Evolutionary conservation across 306 rosid genomes (phyloP).

Genomic region (Carpinus viminea): DNA sequence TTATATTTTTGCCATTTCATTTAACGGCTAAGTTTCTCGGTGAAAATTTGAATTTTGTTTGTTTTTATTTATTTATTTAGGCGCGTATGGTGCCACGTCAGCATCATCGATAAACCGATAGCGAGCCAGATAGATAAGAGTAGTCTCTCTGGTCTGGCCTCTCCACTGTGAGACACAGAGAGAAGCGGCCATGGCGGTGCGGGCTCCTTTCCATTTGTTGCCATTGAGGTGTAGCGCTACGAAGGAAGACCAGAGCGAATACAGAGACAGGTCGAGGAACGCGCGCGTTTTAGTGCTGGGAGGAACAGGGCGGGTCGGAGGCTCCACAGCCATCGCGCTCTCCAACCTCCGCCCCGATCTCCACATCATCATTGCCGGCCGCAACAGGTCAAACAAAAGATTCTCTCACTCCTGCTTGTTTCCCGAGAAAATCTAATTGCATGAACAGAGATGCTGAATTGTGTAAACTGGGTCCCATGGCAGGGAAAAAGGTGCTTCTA

Average conservation of each 20-base stretch:
- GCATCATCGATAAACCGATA: neutral
- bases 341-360: conserved; percentile 74
- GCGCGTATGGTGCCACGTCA: conserved; percentile 29
- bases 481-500: conserved; percentile 72
- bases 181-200: conserved; percentile 32
- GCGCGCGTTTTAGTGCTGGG: conserved; percentile 79
- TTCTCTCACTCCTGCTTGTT: neutral
- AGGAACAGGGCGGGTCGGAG: conserved; percentile 95
- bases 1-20: too few relatives aligned
- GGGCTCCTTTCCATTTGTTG: conserved; percentile 34
- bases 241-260: conserved; percentile 13
- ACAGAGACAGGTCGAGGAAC: conserved; percentile 48
- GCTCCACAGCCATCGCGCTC: conserved; percentile 83
- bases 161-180: neutral
- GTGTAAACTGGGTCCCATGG: conserved; percentile 8
- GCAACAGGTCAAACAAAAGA: conserved; percentile 53
- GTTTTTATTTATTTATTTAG: neutral
- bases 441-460: neutral
- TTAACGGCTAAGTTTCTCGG: too few relatives aligned
- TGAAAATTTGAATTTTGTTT: too few relatives aligned
- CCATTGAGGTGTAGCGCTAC: conserved; percentile 22
- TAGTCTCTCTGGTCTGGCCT: too few relatives aligned
- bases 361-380: conserved; percentile 63
- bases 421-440: neutral
- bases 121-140: neutral